Conservation (phyloP, 2,329 filamentous ascomycete genomes). For the Colletotrichum sp. region DNA sequence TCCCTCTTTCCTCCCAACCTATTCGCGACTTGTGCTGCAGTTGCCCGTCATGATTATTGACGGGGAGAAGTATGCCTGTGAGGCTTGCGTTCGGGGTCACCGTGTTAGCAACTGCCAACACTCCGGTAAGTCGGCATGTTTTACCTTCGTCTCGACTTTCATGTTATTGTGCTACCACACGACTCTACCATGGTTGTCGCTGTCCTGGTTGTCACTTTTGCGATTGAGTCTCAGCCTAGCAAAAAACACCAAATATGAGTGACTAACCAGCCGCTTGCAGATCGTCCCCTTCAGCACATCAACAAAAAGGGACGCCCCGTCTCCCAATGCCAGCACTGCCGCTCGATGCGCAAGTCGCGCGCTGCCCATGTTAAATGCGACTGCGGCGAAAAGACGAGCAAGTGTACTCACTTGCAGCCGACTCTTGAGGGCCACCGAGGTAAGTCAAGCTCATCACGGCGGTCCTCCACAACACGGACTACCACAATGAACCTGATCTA, state of each 20-base stretch:
- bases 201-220: background rate
- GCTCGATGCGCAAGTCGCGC: conserved; percentile 93
- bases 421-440: conserved; percentile 64
- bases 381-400: conserved; percentile 90
- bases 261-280: conserved; percentile 49
- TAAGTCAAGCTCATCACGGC: conserved; percentile 42
- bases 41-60: conserved; percentile 75
- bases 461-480: background rate
- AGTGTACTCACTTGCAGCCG: conserved; percentile 65
- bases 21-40: background rate
- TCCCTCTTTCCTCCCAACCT: conserved; percentile 1
- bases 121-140: conserved; percentile 67
- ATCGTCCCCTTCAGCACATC: conserved; percentile 90
- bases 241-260: conserved; percentile 21
- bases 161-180: background rate
- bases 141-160: background rate
- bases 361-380: conserved; percentile 96
- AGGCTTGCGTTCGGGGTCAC: conserved; percentile 97
- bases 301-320: conserved; percentile 98
- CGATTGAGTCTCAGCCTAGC: background rate
- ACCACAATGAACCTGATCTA: conserved; percentile 3
- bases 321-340: conserved; percentile 97
- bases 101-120: conserved; percentile 99
- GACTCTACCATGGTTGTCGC: conserved; percentile 8
- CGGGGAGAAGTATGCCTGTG: conserved; percentile 97